Evolutionary conservation across 495 filamentous ascomycete species (phyloP), one percentile per base, ranked within the genome.

Genomic region (Talaromyces wortmannii): DNA sequence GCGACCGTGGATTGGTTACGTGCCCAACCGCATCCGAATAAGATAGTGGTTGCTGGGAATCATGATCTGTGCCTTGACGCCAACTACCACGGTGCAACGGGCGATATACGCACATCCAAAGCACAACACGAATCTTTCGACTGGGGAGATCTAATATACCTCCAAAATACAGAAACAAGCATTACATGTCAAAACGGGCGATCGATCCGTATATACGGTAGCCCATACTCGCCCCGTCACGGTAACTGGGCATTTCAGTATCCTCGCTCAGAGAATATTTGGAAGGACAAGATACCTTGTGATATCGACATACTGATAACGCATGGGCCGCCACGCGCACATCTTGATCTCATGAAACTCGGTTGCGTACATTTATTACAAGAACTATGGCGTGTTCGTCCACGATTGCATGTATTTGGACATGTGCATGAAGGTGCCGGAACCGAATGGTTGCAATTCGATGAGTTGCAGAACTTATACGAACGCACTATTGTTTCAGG

Each of bases 281-380:
- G 64, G 69, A 48, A 53, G 36, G 31, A 42, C 33, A 61, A 23
- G 6, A 74, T 92, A 7, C 87, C 88, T 0, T 59, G 71, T n/a
- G 78, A 83, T 54, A 83, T 79, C 1, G 87, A 91, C 56, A 73
- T 94, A 18, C 72, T 94, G 2, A 68, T 94, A 18, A 92, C 90
- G n/a, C 89, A 95, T 63, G 77, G 78, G 5, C 69, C 67, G 15
- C 62, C 67, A 61, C 72, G 73, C 59, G 77, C 78, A 59, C 88
- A 92, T 64, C 78, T 84, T 8, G 89, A 92, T 63, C 61, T 79
- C 7, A 55, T 60, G 3, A 71, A 64, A 1, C 64, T 83, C 33
- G 89, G 89, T 12, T 90, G 85, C 59, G 69, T 78, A 54, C 69
- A 75, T 43, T 74, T 92, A 7, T 72, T 88, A 5, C 64, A 70